These are phyloP conservation scores for Chlorella vulgaris DNA, from an alignment of 139 green algal genomes.

Conservation along the genomic window DNA sequence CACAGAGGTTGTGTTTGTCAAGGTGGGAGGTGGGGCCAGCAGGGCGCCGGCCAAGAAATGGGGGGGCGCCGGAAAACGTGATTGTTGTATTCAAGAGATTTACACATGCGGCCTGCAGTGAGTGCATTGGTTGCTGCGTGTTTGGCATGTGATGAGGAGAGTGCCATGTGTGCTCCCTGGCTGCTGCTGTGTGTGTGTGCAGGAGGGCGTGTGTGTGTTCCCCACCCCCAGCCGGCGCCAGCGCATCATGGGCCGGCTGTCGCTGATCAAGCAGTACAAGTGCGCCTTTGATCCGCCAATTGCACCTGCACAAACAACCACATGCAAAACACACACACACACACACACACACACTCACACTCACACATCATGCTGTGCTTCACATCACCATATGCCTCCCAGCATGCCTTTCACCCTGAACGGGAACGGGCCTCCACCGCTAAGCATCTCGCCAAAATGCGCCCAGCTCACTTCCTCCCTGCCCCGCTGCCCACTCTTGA, in stretches of 20 bases:
- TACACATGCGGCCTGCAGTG: no score
- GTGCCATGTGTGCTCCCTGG: background rate
- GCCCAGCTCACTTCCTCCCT: background rate
- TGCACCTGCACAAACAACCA: background rate
- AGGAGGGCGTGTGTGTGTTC: constrained; percentile 14
- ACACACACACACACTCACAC: no score
- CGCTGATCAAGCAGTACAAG: constrained; percentile 68
- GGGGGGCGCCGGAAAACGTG: no score
- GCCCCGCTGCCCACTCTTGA: background rate
- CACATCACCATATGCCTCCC: no score
- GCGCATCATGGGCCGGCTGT: constrained; percentile 72
- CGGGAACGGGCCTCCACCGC: no score
- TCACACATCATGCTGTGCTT: no score
- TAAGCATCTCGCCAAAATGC: background rate
- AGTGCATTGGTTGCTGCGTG: no score
- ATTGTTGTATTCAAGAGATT: no score
- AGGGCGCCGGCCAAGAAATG: background rate
- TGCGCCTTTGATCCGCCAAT: constrained; percentile 37
- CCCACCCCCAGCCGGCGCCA: constrained; percentile 17
- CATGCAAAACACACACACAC: background rate
- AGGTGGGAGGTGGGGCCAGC: constrained; percentile 56
- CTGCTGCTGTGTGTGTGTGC: background rate
- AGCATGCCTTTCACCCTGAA: background rate
- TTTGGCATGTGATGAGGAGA: background rate
- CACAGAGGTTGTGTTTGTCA: constrained; percentile 72